Conservation (phyloP, 2,329 filamentous ascomycete genomes). For the Thielaviopsis punctulata region DNA sequence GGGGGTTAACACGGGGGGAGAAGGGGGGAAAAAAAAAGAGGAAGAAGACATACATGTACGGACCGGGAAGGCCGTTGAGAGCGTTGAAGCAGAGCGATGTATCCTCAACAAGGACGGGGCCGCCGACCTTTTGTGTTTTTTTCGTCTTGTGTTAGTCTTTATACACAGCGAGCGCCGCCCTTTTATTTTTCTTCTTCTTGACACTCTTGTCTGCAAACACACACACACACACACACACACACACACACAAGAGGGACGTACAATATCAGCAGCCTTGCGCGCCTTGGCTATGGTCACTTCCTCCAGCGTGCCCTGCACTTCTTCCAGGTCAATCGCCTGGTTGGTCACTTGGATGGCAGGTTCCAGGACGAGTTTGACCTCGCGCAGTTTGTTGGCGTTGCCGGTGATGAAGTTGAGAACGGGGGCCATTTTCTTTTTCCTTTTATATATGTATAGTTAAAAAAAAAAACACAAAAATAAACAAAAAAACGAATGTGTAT, state of each 20-base stretch:
- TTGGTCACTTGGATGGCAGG: constrained; percentile 55
- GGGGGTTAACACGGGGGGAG: not conserved
- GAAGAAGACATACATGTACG: constrained; percentile 61
- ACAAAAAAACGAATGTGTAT: not conserved
- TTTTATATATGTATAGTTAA: not conserved
- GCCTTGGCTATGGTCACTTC: constrained; percentile 85
- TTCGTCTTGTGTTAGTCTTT: not conserved
- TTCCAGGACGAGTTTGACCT: constrained; percentile 76
- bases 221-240: too few relatives aligned
- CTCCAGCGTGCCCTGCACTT: constrained; percentile 84
- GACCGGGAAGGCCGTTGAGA: constrained; percentile 76
- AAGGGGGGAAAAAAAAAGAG: not conserved
- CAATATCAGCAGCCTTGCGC: constrained; percentile 58
- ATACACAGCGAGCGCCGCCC: too few relatives aligned
- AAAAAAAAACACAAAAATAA: not conserved
- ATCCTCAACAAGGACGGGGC: constrained; percentile 88
- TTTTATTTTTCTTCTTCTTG: too few relatives aligned
- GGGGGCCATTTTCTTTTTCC: constrained; percentile 22
- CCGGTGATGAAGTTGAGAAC: constrained; percentile 84
- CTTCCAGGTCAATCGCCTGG: constrained; percentile 62
- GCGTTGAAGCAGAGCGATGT: constrained; percentile 89
- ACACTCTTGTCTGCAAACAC: too few relatives aligned
- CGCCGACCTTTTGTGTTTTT: constrained; percentile 42
- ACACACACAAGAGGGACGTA: constrained; percentile 30
- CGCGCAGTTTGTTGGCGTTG: constrained; percentile 83